These are phyloP conservation scores for Moesziomyces antarcticus DNA, from an alignment of 1,284 basidiomycete genomes.

Conservation along the genomic window DNA sequence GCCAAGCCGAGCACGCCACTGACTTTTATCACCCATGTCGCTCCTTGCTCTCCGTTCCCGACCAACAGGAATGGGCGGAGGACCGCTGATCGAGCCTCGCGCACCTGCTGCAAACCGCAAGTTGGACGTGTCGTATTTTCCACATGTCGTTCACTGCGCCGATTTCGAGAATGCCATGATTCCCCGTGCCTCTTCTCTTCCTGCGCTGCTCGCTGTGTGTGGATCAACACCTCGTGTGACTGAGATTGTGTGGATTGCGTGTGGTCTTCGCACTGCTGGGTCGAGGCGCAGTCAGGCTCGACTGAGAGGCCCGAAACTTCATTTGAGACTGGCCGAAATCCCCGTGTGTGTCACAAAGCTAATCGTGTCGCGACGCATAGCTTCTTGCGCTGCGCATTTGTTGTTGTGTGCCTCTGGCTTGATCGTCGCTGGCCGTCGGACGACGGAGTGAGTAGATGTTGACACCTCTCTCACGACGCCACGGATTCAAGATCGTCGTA, in stretches of 20 bases:
- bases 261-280: too few species aligned
- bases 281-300: too few species aligned
- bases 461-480: slow-evolving; percentile 9
- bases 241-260: too few species aligned
- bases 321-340: neutral
- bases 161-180: neutral
- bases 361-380: neutral
- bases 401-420: neutral
- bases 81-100: slow-evolving; percentile 48
- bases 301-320: neutral
- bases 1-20: neutral
- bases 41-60: neutral
- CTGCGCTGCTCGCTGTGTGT: neutral
- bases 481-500: too few species aligned
- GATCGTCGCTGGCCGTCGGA: neutral
- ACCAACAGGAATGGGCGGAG: slow-evolving; percentile 64
- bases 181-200: neutral
- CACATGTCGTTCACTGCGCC: neutral
- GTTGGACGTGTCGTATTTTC: neutral
- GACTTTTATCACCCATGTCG: neutral
- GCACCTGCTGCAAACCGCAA: neutral
- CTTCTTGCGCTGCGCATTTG: too few species aligned
- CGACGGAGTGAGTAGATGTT: slow-evolving; percentile 17
- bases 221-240: too few species aligned
- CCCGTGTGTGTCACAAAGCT: neutral